phyloP scores from a whole-genome alignment of 2,329 filamentous ascomycete species.

The Aspergillus sp. region DNA sequence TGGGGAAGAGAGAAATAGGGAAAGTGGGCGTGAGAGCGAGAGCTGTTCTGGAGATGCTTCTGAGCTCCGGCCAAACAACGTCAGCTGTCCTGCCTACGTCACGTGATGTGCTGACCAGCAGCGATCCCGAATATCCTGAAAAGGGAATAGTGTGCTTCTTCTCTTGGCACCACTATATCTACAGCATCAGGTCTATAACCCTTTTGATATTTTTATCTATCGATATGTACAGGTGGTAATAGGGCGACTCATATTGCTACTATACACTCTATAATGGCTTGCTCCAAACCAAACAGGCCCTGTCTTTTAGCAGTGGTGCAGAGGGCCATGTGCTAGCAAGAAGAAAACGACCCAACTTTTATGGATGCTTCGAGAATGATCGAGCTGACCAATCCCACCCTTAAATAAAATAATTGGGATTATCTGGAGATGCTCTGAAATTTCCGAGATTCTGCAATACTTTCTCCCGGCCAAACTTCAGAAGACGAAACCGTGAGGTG shows the following conservation, averaged over 20 bases:
- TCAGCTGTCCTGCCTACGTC: slow-evolving; percentile 18
- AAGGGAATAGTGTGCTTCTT: no score
- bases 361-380: neutral
- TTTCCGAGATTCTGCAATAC: slow-evolving; percentile 30
- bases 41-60: slow-evolving; percentile 12
- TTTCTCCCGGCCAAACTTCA: slow-evolving; percentile 52
- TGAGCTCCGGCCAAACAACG: slow-evolving; percentile 32
- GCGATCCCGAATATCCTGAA: no score
- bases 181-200: no score
- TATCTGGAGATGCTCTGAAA: neutral
- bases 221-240: slow-evolving; percentile 24
- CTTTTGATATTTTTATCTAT: no score
- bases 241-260: neutral
- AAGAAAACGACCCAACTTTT: neutral
- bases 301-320: no score
- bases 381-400: neutral
- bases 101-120: no score
- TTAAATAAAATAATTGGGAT: slow-evolving; percentile 12
- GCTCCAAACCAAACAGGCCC: no score
- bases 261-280: neutral
- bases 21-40: slow-evolving; percentile 6
- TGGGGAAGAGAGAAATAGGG: neutral
- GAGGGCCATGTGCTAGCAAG: no score
- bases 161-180: no score
- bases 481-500: slow-evolving; percentile 68